These are phyloP conservation scores for Trichodelitschia bisporula DNA, from an alignment of 495 filamentous ascomycete genomes.

Conservation along the genomic window DNA sequence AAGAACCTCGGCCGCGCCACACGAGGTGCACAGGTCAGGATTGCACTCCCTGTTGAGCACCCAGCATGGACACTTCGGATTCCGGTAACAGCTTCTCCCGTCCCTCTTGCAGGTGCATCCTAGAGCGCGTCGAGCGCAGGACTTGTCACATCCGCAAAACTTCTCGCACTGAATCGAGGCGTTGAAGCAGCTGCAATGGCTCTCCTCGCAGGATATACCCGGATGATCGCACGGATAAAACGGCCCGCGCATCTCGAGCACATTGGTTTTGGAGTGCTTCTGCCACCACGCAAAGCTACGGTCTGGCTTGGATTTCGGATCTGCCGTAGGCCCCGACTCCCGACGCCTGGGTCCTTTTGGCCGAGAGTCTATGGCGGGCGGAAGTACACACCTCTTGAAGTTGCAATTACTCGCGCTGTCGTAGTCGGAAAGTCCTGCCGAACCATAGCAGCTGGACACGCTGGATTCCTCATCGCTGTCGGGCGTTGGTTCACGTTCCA, in stretches of 20 bases:
- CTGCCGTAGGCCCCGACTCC: too few relatives aligned
- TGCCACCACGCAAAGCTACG: too few relatives aligned
- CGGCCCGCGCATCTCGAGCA: constrained; percentile 10
- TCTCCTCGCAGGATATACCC: constrained; percentile 16
- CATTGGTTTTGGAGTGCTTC: too few relatives aligned
- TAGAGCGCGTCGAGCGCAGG: constrained; percentile 35
- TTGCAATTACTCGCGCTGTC: constrained; percentile 2
- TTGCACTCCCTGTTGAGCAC: constrained; percentile 46
- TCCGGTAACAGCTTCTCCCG: constrained; percentile 24
- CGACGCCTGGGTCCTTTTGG: too few relatives aligned
- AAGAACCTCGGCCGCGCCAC: constrained; percentile 34
- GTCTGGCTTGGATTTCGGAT: too few relatives aligned
- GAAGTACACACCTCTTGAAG: too few relatives aligned
- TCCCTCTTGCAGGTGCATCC: constrained; percentile 35
- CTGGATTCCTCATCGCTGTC: too few relatives aligned
- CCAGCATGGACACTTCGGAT: constrained; percentile 30
- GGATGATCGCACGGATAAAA: constrained; percentile 18
- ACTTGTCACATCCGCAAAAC: constrained; percentile 32
- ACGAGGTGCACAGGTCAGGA: constrained; percentile 36
- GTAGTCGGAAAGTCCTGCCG: constrained; percentile 2
- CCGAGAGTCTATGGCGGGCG: too few relatives aligned
- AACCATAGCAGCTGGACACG: too few relatives aligned
- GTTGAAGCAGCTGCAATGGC: constrained; percentile 26
- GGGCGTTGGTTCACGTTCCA: constrained; percentile 10
- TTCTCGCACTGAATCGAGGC: constrained; percentile 38